Evolutionary conservation across 768 basidiomycete species (phyloP).

Genomic region (Lanmaoa rubissima): DNA sequence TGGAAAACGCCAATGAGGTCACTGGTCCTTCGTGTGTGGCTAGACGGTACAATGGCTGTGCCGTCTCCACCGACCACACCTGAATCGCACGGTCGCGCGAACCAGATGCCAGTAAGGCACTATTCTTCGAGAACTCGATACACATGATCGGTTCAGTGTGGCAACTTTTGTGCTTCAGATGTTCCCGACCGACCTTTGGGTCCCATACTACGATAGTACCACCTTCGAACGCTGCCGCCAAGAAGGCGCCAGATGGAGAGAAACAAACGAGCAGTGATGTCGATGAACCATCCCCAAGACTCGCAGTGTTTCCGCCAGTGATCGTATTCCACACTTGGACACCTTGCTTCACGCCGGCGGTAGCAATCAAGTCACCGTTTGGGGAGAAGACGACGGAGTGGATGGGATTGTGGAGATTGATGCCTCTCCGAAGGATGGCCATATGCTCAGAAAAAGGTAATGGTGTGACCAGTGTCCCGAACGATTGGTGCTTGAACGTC

Average conservation of each 20-base stretch:
- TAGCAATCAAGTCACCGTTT: conserved; percentile 11
- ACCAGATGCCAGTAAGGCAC: conserved; percentile 17
- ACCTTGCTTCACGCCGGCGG: conserved; percentile 11
- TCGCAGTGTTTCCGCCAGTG: conserved; percentile 22
- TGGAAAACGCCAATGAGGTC: conserved; percentile 20
- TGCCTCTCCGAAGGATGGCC: background rate
- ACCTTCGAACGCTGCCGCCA: conserved; percentile 17
- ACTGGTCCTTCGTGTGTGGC: conserved; percentile 19
- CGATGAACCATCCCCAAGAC: conserved; percentile 12
- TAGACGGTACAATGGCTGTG: conserved; percentile 11
- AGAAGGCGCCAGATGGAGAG: conserved; percentile 18
- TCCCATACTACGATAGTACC: conserved; percentile 23
- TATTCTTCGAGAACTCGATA: conserved; percentile 19
- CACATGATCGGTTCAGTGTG: conserved; percentile 16
- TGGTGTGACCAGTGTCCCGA: background rate
- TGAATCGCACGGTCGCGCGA: conserved; percentile 15
- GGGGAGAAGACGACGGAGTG: conserved; percentile 18
- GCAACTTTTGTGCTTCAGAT: conserved; percentile 12
- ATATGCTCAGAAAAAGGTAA: background rate
- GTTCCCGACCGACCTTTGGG: conserved; percentile 17
- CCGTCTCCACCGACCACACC: conserved; percentile 24
- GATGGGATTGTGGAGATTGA: conserved; percentile 5
- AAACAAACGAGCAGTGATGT: conserved; percentile 17
- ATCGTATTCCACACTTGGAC: conserved; percentile 25
- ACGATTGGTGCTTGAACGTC: conserved; percentile 9